These are phyloP conservation scores for Gastrodia elata DNA, from an alignment of 106 monocot genomes.

Conservation along the genomic window DNA sequence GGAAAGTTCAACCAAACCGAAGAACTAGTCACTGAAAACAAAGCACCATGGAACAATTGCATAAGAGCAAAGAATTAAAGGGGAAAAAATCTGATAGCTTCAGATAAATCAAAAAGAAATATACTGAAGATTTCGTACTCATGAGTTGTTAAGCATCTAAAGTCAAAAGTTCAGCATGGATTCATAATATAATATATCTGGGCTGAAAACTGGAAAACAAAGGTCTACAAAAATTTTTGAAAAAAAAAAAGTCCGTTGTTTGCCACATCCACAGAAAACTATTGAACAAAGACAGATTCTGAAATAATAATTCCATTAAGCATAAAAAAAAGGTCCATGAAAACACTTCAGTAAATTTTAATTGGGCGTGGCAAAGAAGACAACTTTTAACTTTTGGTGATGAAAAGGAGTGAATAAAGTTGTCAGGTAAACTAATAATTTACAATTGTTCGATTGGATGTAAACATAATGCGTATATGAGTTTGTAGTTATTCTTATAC, in stretches of 20 bases:
- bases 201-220: background rate
- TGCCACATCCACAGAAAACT: background rate
- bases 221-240: background rate
- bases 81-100: background rate
- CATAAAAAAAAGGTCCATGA: background rate
- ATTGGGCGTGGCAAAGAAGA: background rate
- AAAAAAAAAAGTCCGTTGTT: background rate
- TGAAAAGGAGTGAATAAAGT: background rate
- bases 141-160: background rate
- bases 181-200: background rate
- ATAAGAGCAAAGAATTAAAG: background rate
- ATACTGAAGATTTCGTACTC: background rate
- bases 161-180: background rate
- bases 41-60: background rate
- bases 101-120: background rate
- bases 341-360: background rate
- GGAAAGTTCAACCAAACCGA: slow-evolving; percentile 94
- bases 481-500: too few relatives aligned
- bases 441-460: background rate
- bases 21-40: slow-evolving; percentile 79
- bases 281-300: background rate
- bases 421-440: background rate
- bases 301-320: background rate
- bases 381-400: background rate
- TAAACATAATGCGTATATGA: background rate